Percentiles rank a stretch among this genome's conserved stretches.
phyloP scores from a whole-genome alignment of 1,139 yeast genomes.

The Suhomyces maxii region DNA sequence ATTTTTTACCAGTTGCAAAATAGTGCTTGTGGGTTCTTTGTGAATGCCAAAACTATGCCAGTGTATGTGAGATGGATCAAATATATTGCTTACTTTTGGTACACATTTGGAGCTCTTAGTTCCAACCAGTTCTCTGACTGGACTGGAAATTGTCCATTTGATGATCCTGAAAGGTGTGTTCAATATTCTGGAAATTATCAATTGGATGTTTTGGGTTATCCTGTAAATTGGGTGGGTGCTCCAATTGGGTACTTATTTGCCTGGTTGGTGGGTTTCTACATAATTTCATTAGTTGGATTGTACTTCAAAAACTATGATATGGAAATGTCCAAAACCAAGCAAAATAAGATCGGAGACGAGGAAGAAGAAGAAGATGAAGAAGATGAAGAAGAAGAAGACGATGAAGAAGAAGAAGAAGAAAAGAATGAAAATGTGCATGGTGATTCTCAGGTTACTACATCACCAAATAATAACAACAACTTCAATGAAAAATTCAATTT shows the following conservation, averaged over 20 bases:
- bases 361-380: too few relatives aligned
- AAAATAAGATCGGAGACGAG: conserved; percentile 21
- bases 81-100: conserved; percentile 27
- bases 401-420: conserved; percentile 17
- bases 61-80: conserved; percentile 29
- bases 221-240: conserved; percentile 21
- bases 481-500: too few relatives aligned
- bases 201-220: conserved; percentile 21
- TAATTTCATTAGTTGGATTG: conserved; percentile 16
- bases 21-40: conserved; percentile 28
- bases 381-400: too few relatives aligned
- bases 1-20: conserved; percentile 26
- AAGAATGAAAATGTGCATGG: not conserved
- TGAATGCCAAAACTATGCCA: conserved; percentile 26
- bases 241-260: conserved; percentile 22
- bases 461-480: too few relatives aligned
- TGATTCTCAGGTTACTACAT: too few relatives aligned
- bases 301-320: conserved; percentile 20
- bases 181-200: conserved; percentile 24
- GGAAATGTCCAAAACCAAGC: conserved; percentile 20
- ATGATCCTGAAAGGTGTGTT: conserved; percentile 12
- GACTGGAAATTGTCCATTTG: conserved; percentile 22
- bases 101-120: conserved; percentile 25
- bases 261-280: conserved; percentile 21
- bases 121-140: conserved; percentile 24